Conservation (phyloP, 805 yeast species). For the Torulaspora gathmanii region DNA sequence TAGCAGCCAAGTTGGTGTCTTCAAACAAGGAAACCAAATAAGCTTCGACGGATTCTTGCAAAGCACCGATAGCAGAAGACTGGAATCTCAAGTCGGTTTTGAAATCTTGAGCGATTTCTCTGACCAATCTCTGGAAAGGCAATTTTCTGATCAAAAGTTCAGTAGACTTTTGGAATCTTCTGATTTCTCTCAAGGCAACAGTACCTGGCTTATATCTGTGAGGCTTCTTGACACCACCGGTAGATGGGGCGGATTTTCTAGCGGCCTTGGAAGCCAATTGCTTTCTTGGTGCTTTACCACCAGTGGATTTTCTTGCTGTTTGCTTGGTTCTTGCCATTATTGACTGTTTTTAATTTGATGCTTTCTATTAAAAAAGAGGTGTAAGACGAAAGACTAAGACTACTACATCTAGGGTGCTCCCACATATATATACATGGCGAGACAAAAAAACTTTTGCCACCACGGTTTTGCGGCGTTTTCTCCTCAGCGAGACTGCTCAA, state of each 20-base stretch:
- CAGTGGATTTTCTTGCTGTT: slow-evolving; percentile 92
- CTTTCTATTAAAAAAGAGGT: neutral
- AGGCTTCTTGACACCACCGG: slow-evolving; percentile 91
- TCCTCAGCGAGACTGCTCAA: slow-evolving; percentile 1
- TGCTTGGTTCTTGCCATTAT: slow-evolving; percentile 89
- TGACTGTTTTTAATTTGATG: neutral
- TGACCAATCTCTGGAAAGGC: slow-evolving; percentile 95
- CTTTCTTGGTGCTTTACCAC: slow-evolving; percentile 96
- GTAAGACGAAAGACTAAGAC: neutral
- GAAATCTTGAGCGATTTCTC: slow-evolving; percentile 94
- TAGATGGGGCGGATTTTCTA: slow-evolving; percentile 86
- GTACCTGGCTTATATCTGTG: slow-evolving; percentile 98
- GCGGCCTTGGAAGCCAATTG: slow-evolving; percentile 90
- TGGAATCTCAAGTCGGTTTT: slow-evolving; percentile 93
- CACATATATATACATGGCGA: neutral
- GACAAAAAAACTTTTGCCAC: neutral
- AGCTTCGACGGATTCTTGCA: slow-evolving; percentile 98
- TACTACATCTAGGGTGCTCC: neutral
- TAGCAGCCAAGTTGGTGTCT: slow-evolving; percentile 97
- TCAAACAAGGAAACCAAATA: slow-evolving; percentile 93
- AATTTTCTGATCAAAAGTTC: slow-evolving; percentile 91
- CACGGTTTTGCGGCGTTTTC: slow-evolving; percentile 3
- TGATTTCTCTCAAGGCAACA: slow-evolving; percentile 92
- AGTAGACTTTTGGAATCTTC: slow-evolving; percentile 96
- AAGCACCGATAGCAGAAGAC: slow-evolving; percentile 94